These are phyloP conservation scores for Sarcodon aspratus DNA, from an alignment of 768 basidiomycete species.

Conservation along the genomic window DNA sequence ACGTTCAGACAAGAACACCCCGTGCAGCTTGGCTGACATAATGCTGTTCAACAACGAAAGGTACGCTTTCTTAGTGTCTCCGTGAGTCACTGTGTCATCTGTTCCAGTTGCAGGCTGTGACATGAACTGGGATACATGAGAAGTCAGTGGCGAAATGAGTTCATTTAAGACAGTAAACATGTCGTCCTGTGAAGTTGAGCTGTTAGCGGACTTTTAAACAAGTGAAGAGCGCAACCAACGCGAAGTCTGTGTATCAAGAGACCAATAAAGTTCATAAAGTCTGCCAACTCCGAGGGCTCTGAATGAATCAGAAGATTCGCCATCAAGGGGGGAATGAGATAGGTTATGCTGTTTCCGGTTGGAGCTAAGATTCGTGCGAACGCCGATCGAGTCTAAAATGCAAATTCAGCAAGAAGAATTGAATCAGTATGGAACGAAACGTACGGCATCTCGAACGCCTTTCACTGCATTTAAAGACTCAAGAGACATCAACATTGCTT, in stretches of 20 bases:
- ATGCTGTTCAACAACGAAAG: slow-evolving; percentile 72
- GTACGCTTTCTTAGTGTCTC: slow-evolving; percentile 83
- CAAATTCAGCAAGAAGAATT: background rate
- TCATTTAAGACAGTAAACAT: slow-evolving; percentile 86
- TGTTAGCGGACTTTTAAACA: background rate
- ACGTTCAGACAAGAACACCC: slow-evolving; percentile 85
- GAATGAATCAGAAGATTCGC: slow-evolving; percentile 83
- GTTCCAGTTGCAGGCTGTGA: slow-evolving; percentile 78
- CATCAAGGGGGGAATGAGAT: slow-evolving; percentile 85
- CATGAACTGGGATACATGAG: slow-evolving; percentile 70
- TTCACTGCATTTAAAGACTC: slow-evolving; percentile 83
- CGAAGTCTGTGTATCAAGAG: slow-evolving; percentile 85
- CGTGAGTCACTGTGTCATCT: slow-evolving; percentile 71
- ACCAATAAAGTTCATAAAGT: slow-evolving; percentile 93
- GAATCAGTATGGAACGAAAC: slow-evolving; percentile 14
- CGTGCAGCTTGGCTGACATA: slow-evolving; percentile 70
- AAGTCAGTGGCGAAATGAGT: slow-evolving; percentile 75
- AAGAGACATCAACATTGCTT: slow-evolving; percentile 77
- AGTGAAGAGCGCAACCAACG: slow-evolving; percentile 28
- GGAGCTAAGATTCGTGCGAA: slow-evolving; percentile 90
- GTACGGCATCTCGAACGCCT: slow-evolving; percentile 85
- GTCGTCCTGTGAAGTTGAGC: slow-evolving; percentile 49
- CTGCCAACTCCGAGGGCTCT: slow-evolving; percentile 84
- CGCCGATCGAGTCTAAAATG: slow-evolving; percentile 71
- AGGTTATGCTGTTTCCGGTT: slow-evolving; percentile 76